Evolutionary conservation across 306 rosid genomes (phyloP), one percentile per base, ranked within the genome.

Genomic region (Myrica gale): DNA sequence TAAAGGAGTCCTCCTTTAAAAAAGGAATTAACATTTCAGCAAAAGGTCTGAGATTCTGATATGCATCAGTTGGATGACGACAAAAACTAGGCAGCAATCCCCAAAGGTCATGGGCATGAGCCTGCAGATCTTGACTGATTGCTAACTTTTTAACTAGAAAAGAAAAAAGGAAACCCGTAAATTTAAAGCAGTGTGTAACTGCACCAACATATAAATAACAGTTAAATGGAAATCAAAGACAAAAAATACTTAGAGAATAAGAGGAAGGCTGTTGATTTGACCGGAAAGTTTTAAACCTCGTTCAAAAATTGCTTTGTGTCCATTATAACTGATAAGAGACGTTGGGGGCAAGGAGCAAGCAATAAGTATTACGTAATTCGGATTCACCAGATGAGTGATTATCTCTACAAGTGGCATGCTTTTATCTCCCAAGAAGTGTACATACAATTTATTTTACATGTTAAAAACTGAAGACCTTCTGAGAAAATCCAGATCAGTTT

Each of bases 81-180:
- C 97, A 95, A 80, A 94, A 95, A 74, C 92, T 85, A 76, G 96
- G 97, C 56, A 95, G 90, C 88, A 95, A 62, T 80, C 86, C 91
- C 93, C 78, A 77, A 45, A 95, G 85, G 54, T 85, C 90, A 77
- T 80, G 69, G 47, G 95, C 92, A 74, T 75, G 83, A 69, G 82
- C 83, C 83, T 77, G 79, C 55, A 94, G 87, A 73, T 86, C 88
- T 82, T 89, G 84, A 80, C 90, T 71, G 51, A 70, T 55, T 76
- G 51, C 71, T 47, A 83, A 47, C 82, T 81, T 78, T 81, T 88
- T 88, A 9, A 58, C 98, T 92, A 89, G 47, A 80, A 84, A 62
- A 52, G 12, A 76, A 69, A 62, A 43, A 67, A 68, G 15, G 53
- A 47, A 71, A 46, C 17, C 15, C 57, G 46, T 48, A 74, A 56